A percentile compares a stretch with the other conserved stretches of the same genome.
Conservation (phyloP, 495 filamentous ascomycete genomes). For the Sphaerosporella brunnea region DNA sequence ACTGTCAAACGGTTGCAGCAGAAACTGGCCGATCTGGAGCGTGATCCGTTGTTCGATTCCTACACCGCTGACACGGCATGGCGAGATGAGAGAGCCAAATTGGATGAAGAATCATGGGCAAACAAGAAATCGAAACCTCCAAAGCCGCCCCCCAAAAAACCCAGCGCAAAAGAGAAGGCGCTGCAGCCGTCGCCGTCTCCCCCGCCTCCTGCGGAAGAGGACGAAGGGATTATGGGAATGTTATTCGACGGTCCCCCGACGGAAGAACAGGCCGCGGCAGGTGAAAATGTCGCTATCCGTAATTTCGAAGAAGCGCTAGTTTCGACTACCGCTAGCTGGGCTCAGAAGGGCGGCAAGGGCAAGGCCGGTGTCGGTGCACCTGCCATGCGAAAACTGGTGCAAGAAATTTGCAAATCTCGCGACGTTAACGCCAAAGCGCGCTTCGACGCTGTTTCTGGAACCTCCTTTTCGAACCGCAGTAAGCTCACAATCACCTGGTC, state of each 20-base stretch:
- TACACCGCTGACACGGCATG: constrained; percentile 57
- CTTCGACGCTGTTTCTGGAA: constrained; percentile 19
- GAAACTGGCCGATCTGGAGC: constrained; percentile 59
- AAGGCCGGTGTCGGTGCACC: constrained; percentile 13
- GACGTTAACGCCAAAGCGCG: constrained; percentile 18
- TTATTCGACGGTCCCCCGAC: constrained; percentile 25
- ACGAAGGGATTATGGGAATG: constrained; percentile 11
- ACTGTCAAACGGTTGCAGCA: constrained; percentile 43
- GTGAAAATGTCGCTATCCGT: constrained; percentile 40
- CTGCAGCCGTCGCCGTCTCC: not conserved
- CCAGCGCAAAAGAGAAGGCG: not conserved
- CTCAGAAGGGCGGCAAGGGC: constrained; percentile 11
- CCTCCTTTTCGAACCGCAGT: constrained; percentile 52
- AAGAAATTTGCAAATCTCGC: constrained; percentile 73
- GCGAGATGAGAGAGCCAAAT: constrained; percentile 44
- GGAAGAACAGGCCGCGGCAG: constrained; percentile 31
- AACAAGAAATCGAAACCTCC: constrained; percentile 11
- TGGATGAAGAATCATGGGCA: constrained; percentile 39
- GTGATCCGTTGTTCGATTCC: constrained; percentile 73
- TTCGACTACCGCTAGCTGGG: constrained; percentile 42
- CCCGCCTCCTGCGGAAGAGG: not conserved
- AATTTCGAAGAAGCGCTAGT: constrained; percentile 73
- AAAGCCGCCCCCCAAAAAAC: not conserved
- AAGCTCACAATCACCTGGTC: constrained; percentile 64
- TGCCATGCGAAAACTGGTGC: constrained; percentile 34